Conservation (phyloP, 192 early-diverging fungal genomes). For the Backusella tarrabulga region DNA sequence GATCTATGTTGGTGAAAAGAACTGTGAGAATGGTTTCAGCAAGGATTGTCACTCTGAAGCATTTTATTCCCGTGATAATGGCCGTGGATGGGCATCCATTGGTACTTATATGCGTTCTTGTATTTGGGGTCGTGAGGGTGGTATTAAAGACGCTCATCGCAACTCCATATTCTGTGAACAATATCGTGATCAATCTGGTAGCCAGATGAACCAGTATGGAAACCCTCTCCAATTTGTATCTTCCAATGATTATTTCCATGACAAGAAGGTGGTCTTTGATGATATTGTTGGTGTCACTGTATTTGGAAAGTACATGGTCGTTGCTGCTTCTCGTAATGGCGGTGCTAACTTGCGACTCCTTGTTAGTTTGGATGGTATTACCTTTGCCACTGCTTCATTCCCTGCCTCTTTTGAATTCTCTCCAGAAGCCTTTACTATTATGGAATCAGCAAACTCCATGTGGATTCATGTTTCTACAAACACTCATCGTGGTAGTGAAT, state of each 20-base stretch:
- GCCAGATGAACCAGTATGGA: slow-evolving; percentile 44
- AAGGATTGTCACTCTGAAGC: slow-evolving; percentile 70
- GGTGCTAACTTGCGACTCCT: slow-evolving; percentile 52
- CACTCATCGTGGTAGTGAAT: slow-evolving; percentile 55
- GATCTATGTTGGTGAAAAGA: slow-evolving; percentile 67
- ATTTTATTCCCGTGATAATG: slow-evolving; percentile 68
- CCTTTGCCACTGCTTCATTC: slow-evolving; percentile 70
- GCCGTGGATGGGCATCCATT: slow-evolving; percentile 65
- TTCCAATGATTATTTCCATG: slow-evolving; percentile 56
- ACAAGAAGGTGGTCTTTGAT: slow-evolving; percentile 52
- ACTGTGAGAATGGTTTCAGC: slow-evolving; percentile 43
- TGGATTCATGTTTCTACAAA: slow-evolving; percentile 68
- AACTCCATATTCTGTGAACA: slow-evolving; percentile 76
- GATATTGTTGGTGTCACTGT: slow-evolving; percentile 79
- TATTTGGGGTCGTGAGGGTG: slow-evolving; percentile 60
- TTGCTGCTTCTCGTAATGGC: slow-evolving; percentile 53
- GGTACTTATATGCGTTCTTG: slow-evolving; percentile 72
- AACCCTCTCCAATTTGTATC: slow-evolving; percentile 67
- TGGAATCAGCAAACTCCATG: slow-evolving; percentile 63
- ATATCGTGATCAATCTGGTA: slow-evolving; percentile 60
- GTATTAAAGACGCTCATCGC: slow-evolving; percentile 49
- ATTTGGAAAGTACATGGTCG: slow-evolving; percentile 77
- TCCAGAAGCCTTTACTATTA: slow-evolving; percentile 66
- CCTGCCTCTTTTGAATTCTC: slow-evolving; percentile 67
- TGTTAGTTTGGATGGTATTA: slow-evolving; percentile 73